A percentile compares a stretch with the other conserved stretches of the same genome.
phyloP scores from a whole-genome alignment of 1,139 yeast species.

The Debaryomyces psychrophilus region DNA sequence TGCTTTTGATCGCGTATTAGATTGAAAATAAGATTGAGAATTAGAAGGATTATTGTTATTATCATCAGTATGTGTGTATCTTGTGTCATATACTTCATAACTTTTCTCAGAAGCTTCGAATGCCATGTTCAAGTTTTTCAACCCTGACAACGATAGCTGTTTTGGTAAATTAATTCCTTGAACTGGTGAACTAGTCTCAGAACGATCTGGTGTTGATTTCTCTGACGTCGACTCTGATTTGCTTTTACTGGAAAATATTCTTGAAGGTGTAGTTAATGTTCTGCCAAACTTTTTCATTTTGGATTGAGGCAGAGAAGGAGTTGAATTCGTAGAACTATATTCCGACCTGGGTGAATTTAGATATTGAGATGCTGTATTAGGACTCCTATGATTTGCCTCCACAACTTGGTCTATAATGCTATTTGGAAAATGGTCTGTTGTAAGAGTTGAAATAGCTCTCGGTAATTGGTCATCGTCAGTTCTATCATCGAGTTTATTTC shows the following conservation, averaged over 20 bases:
- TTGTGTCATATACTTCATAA: constrained; percentile 27
- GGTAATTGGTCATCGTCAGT: background rate
- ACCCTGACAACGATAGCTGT: constrained; percentile 32
- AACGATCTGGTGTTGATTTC: constrained; percentile 1
- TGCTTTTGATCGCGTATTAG: constrained; percentile 5
- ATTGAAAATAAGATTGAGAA: constrained; percentile 7
- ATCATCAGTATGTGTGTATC: constrained; percentile 22
- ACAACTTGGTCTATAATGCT: constrained; percentile 18
- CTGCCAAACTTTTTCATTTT: constrained; percentile 24
- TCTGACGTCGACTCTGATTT: background rate
- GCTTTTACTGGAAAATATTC: constrained; percentile 19
- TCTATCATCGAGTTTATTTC: background rate
- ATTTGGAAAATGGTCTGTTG: constrained; percentile 13
- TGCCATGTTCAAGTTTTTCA: constrained; percentile 37
- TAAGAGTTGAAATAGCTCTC: constrained; percentile 23
- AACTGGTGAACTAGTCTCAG: constrained; percentile 1
- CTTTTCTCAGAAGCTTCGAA: constrained; percentile 35
- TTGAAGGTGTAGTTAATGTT: constrained; percentile 23
- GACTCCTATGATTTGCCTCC: background rate
- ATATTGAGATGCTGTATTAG: background rate
- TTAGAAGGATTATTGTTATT: background rate
- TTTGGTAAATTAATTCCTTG: constrained; percentile 30
- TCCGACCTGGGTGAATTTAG: background rate
- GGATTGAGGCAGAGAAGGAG: constrained; percentile 21
- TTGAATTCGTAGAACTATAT: background rate